phyloP scores from a whole-genome alignment of 768 basidiomycete species.

The Saitozyma sp. region DNA sequence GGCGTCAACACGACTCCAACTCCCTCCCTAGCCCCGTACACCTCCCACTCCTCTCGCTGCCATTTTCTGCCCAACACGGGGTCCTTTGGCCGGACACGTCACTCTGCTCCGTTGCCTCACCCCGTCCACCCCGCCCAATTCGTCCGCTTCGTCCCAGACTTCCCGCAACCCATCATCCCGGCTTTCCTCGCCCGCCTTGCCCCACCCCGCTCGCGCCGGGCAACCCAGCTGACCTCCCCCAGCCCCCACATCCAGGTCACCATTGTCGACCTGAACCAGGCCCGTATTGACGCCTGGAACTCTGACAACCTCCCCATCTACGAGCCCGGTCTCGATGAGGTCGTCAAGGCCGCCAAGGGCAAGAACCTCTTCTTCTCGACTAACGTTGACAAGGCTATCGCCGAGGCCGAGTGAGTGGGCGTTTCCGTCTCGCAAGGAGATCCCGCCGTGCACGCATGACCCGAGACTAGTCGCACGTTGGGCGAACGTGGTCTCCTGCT shows the following conservation, averaged over 20 bases:
- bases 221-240: background rate
- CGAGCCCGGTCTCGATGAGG: conserved; percentile 91
- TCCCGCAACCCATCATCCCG: background rate
- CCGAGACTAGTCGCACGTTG: too few relatives aligned
- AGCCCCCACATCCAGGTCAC: conserved; percentile 85
- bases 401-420: conserved; percentile 70
- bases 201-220: background rate
- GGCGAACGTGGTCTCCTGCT: background rate
- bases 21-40: too few relatives aligned
- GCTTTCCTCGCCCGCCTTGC: background rate
- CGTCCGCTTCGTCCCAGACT: background rate
- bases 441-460: too few relatives aligned
- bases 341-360: conserved; percentile 82
- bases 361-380: conserved; percentile 97
- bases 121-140: conserved; percentile 1
- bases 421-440: background rate
- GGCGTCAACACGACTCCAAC: too few relatives aligned
- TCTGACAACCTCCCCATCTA: conserved; percentile 85
- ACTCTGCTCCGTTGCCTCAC: background rate
- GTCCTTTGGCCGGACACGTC: background rate
- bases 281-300: conserved; percentile 97
- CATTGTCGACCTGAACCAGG: conserved; percentile 95
- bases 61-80: background rate
- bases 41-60: too few relatives aligned
- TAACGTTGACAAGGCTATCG: conserved; percentile 87